A percentile compares a stretch with the other conserved stretches of the same genome.
phyloP scores from a whole-genome alignment of 2,329 filamentous ascomycete species.

The Penicillium janthinellum region DNA sequence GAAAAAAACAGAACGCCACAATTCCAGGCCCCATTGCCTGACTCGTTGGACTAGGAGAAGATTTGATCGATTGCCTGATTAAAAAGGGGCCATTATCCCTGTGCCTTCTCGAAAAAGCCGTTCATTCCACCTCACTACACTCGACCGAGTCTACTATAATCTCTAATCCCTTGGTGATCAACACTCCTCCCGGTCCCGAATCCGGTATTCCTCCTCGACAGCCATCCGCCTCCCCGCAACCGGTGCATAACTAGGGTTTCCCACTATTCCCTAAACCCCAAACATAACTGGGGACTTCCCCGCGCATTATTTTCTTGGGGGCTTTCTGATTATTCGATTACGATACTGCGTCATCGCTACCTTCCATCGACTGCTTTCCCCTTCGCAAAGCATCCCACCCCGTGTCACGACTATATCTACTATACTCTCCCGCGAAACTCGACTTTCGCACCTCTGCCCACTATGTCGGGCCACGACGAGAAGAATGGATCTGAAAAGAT shows the following conservation, averaged over 20 bases:
- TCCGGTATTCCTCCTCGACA: conserved; percentile 6
- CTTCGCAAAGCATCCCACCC: neutral
- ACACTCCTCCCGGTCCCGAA: neutral
- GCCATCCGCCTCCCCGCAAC: conserved; percentile 10
- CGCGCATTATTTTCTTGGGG: neutral
- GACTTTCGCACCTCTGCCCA: conserved; percentile 9
- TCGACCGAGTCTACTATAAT: neutral
- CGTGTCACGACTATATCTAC: neutral
- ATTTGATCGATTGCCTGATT: neutral
- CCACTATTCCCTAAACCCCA: conserved; percentile 1
- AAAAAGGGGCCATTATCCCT: conserved; percentile 2
- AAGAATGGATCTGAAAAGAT: conserved; percentile 29
- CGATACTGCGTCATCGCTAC: neutral
- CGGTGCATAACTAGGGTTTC: conserved; percentile 11
- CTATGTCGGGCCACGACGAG: conserved; percentile 32
- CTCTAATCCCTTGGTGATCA: neutral
- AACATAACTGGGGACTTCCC: neutral
- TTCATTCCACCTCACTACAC: neutral
- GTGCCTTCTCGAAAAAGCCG: neutral
- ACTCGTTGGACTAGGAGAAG: neutral
- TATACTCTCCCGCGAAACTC: neutral
- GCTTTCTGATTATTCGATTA: neutral
- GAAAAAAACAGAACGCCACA: conserved; percentile 14
- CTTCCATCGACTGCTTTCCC: neutral
- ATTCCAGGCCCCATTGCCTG: neutral